Evolutionary conservation across 148 eudicot genomes (phyloP).

Genomic region (Persicaria tinctoria): DNA sequence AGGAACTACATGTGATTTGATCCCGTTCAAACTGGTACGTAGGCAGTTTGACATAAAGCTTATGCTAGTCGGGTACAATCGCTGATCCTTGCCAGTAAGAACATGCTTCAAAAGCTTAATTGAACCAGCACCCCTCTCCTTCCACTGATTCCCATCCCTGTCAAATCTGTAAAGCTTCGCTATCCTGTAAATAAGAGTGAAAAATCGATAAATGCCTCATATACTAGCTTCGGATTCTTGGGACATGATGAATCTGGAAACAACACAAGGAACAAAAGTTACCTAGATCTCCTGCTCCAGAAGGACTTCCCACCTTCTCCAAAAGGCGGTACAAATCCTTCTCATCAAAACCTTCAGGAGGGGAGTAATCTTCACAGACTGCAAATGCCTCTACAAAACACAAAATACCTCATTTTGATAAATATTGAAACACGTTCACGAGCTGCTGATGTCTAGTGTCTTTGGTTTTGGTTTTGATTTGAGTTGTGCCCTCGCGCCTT

Average conservation of each 20-base stretch:
- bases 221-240: not conserved
- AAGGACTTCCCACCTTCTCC: slow-evolving; percentile 92
- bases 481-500: no score
- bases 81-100: slow-evolving; percentile 11
- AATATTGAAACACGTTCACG: not conserved
- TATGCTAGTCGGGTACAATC: no score
- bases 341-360: slow-evolving; percentile 90
- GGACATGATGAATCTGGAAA: not conserved
- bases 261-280: slow-evolving; percentile 17
- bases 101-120: slow-evolving; percentile 30
- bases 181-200: slow-evolving; percentile 11
- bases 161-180: slow-evolving; percentile 25
- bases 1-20: no score
- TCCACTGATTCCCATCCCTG: slow-evolving; percentile 26
- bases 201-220: no score
- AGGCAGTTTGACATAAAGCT: no score
- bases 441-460: no score
- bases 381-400: no score
- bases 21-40: no score
- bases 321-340: slow-evolving; percentile 87
- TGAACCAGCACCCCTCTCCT: slow-evolving; percentile 27
- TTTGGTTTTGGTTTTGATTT: no score
- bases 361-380: no score
- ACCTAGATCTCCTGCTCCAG: slow-evolving; percentile 90
- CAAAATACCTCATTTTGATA: not conserved